Base-by-base conservation (phyloP, 129 eudicot genomes). In the Chrysanthemum seticuspe region DNA sequence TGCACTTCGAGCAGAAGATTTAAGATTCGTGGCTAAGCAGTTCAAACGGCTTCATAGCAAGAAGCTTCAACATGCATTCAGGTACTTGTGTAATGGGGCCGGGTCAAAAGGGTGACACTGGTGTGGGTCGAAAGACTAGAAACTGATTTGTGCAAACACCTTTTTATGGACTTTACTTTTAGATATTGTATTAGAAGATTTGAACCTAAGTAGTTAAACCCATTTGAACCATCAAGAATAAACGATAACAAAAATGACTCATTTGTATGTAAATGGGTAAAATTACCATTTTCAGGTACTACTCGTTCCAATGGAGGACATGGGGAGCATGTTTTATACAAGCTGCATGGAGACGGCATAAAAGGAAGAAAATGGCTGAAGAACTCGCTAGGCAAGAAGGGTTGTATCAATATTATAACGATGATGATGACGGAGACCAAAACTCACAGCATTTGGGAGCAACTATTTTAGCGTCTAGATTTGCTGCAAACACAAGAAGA, bases 21-120 rank as follows among this genome's bases (percentile, higher is more conserved):
- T 90, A 11, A 84, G 87, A 36, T 87, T 81, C 2, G 95, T 87
- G 11, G 95, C 97, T 0, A 79, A 78, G 25, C 97, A 90, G 62
- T 90, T 90, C 49, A 87, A 86, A 59, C 87, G 89, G 2, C 89
- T 87, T 13, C 97, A 87, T 40, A 90, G 97, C 85, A 87, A 87
- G 86, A 87, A 85, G 65, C 71, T 90, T 31, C 96, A 90, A 63
- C 97, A 90, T 62, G 89, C 95, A 9, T 87, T 87, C 61, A 68
- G 91, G 78, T 86, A 82, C 44, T 70, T 10, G 64, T 10, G 74
- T 69, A 53, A 54, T 21, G 64, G 63, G 74, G 55, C 31, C 29
- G 74, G 52, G 74, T n/a, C 63, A 53, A 29, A 14, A 29, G 19
- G 19, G 19, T 2, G n/a, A 53, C 6, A 13, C 58, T 53, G 58